Evolutionary conservation across 306 rosid genomes (phyloP), one percentile per base, ranked within the genome.

Genomic region (Pyrus pyrifolia): DNA sequence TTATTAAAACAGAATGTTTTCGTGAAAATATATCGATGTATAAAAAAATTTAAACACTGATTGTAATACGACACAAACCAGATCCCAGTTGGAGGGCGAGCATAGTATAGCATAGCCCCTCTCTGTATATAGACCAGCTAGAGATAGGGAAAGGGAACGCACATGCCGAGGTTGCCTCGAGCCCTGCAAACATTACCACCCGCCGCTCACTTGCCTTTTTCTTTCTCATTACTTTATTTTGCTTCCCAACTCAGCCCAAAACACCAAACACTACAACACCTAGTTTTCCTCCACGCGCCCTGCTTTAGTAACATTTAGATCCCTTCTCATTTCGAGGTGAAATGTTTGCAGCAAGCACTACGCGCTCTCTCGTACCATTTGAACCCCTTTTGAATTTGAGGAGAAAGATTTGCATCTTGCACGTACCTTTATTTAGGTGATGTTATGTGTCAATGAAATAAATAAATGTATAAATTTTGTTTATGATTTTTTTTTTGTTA

Each of bases 131-230:
- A 11, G 25, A 22, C 70, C 2, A 65, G 21, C 55, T 49, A 14
- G 53, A 17, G 53, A 46, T 46, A 1, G 55, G 55, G 8, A 49
- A 15, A 49, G 70, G 27, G 70, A 44, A 82, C 75, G 82, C 83
- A 82, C 78, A 82, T 76, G 78, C 79, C 82, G 81, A 82, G 33
- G 66, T 13, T 38, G 73, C 86, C 89, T 85, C 89, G 89, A 85
- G 89, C 86, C 89, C 89, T 85, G 12, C 82, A 82, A 84, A 84
- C 4, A 23, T 51, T 15, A 51, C 45, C 62, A 70, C 55, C 55
- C 55, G 55, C 53, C 53, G 15, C 73, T 68, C 72, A 44, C 3
- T 23, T 23, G 8, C 38, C 17, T 8, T 63, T 61, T 13, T 10
- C 11, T 30, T 33, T 33, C 22, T 5, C 10, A 10, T 18, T 4